Conservation (phyloP, 2,329 filamentous ascomycete species). For the Ceratocystis huliohia region DNA sequence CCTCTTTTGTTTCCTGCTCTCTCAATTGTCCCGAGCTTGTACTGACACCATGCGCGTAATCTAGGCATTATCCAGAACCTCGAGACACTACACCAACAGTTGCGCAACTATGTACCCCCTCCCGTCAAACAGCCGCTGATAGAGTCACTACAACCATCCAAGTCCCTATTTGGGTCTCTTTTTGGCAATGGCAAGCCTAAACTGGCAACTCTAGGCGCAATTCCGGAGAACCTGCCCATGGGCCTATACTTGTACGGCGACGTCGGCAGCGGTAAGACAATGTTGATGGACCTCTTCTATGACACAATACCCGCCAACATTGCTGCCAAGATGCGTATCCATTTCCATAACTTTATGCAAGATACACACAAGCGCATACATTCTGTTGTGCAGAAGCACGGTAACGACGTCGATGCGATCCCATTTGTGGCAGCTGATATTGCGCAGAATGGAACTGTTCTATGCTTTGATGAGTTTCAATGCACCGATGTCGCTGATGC, state of each 20-base stretch:
- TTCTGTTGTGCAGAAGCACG: slow-evolving; percentile 76
- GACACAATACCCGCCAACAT: slow-evolving; percentile 77
- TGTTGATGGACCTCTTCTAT: slow-evolving; percentile 98
- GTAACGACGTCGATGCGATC: slow-evolving; percentile 77
- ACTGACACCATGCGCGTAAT: slow-evolving; percentile 17
- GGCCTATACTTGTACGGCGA: slow-evolving; percentile 94
- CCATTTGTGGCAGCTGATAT: slow-evolving; percentile 93
- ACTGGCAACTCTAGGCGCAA: slow-evolving; percentile 34
- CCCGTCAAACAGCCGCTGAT: slow-evolving; percentile 64
- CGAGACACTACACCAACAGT: slow-evolving; percentile 76
- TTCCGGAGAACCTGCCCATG: slow-evolving; percentile 65
- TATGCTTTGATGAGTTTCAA: slow-evolving; percentile 98
- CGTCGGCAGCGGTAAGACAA: slow-evolving; percentile 95
- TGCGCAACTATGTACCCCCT: slow-evolving; percentile 60
- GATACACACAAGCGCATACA: slow-evolving; percentile 87
- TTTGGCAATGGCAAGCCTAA: slow-evolving; percentile 38
- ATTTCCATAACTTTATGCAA: slow-evolving; percentile 99
- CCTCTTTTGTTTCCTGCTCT: too few species aligned
- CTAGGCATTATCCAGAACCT: slow-evolving; percentile 76
- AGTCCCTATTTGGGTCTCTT: slow-evolving; percentile 46
- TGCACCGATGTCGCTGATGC: slow-evolving; percentile 97
- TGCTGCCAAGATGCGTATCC: slow-evolving; percentile 74
- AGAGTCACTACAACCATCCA: slow-evolving; percentile 49
- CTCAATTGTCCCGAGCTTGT: neutral
- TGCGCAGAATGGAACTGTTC: slow-evolving; percentile 66